Conservation (phyloP, 345 rosid species). For the Carallia brachiata region DNA sequence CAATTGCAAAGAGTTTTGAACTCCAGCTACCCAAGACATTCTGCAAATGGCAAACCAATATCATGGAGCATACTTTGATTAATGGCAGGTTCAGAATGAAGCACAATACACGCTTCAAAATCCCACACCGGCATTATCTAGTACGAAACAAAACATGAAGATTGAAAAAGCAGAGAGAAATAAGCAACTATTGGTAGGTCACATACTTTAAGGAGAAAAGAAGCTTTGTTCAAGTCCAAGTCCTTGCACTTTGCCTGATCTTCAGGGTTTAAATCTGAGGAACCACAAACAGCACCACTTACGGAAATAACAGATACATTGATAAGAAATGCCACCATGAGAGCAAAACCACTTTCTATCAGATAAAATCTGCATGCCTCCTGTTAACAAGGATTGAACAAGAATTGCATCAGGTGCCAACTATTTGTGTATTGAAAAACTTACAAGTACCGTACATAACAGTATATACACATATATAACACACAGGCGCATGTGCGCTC, state of each 20-base stretch:
- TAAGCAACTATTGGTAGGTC: neutral
- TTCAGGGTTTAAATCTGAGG: slow-evolving; percentile 52
- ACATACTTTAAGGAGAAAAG: slow-evolving; percentile 80
- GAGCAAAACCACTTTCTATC: slow-evolving; percentile 88
- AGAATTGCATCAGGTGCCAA: slow-evolving; percentile 14
- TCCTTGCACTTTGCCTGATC: slow-evolving; percentile 66
- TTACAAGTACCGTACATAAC: neutral
- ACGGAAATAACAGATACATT: slow-evolving; percentile 85
- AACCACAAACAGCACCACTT: slow-evolving; percentile 84
- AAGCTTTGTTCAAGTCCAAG: slow-evolving; percentile 86
- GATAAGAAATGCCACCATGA: slow-evolving; percentile 78
- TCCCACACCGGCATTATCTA: neutral
- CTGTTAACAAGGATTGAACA: slow-evolving; percentile 34
- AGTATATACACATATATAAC: neutral
- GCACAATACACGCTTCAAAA: neutral
- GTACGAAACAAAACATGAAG: slow-evolving; percentile 2
- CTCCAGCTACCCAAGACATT: slow-evolving; percentile 97
- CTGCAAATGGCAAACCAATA: slow-evolving; percentile 38
- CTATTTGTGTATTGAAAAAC: slow-evolving; percentile 7
- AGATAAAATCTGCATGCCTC: slow-evolving; percentile 88
- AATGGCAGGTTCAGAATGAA: neutral
- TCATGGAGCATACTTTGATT: neutral
- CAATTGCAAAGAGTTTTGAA: slow-evolving; percentile 87
- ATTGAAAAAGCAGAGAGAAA: neutral
- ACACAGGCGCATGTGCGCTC: too few relatives aligned